A percentile compares a stretch with the other conserved stretches of the same genome.
These are phyloP conservation scores for Boletus eberwhitei DNA, from an alignment of 768 basidiomycete genomes.

Conservation along the genomic window DNA sequence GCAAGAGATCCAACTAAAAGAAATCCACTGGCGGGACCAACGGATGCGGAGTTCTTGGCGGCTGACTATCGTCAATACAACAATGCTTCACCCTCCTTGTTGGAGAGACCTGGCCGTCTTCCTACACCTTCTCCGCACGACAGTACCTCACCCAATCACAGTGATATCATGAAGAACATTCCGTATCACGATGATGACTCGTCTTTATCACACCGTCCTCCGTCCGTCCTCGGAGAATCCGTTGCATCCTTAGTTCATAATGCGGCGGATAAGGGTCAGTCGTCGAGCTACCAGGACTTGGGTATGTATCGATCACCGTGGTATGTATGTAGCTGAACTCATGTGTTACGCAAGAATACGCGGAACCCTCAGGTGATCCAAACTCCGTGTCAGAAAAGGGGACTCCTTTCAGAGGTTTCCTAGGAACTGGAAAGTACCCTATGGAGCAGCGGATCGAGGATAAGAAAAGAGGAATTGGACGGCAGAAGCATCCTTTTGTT, in stretches of 20 bases:
- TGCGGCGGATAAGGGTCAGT: constrained; percentile 39
- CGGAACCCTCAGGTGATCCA: constrained; percentile 44
- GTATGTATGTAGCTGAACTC: neutral
- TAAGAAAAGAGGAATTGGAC: constrained; percentile 80
- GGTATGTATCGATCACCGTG: constrained; percentile 34
- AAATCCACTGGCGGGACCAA: constrained; percentile 7
- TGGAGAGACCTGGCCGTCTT: constrained; percentile 10
- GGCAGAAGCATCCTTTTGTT: constrained; percentile 75
- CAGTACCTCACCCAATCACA: neutral
- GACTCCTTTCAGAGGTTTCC: constrained; percentile 38
- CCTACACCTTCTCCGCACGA: constrained; percentile 16
- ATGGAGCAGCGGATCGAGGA: constrained; percentile 81
- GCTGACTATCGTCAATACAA: constrained; percentile 26
- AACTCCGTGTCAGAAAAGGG: constrained; percentile 38
- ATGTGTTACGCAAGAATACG: constrained; percentile 54
- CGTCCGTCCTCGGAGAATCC: constrained; percentile 17
- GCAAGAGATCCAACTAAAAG: constrained; percentile 8
- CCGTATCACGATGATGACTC: constrained; percentile 26
- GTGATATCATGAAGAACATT: constrained; percentile 2
- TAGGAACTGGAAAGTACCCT: constrained; percentile 54
- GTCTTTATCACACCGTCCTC: constrained; percentile 8
- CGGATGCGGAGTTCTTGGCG: constrained; percentile 25
- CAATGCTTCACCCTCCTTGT: constrained; percentile 12
- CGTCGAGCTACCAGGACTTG: constrained; percentile 48
- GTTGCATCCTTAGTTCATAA: constrained; percentile 45